Percentiles rank a stretch among this genome's conserved stretches.
Evolutionary conservation across 164 flowering plant genomes (phyloP).

Genomic region (Buxus sempervirens): DNA sequence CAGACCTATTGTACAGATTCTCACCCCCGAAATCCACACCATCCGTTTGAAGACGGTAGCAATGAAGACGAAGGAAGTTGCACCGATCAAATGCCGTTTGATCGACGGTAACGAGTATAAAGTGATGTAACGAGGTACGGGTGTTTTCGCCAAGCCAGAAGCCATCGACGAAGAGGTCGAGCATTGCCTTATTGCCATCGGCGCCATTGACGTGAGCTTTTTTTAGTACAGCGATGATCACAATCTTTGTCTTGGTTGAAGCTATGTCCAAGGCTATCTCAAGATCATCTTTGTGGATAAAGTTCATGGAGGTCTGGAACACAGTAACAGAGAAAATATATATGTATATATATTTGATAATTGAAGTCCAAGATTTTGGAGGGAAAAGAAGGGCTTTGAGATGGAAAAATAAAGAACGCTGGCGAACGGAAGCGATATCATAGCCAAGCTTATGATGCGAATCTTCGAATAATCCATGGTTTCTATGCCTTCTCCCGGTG

Average conservation of each 20-base stretch:
- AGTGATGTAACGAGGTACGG: slow-evolving; percentile 29
- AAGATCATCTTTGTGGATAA: slow-evolving; percentile 29
- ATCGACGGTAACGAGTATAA: slow-evolving; percentile 47
- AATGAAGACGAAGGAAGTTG: slow-evolving; percentile 39
- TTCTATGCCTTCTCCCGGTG: neutral
- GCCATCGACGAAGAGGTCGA: slow-evolving; percentile 44
- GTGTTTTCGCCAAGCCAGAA: slow-evolving; percentile 56
- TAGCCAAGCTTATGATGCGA: slow-evolving; percentile 2
- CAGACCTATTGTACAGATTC: slow-evolving; percentile 52
- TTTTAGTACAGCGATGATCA: slow-evolving; percentile 46
- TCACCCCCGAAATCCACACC: slow-evolving; percentile 47
- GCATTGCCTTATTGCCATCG: slow-evolving; percentile 39
- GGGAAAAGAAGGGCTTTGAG: slow-evolving; percentile 10
- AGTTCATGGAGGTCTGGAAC: neutral
- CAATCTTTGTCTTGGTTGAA: slow-evolving; percentile 40
- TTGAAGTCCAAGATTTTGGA: neutral
- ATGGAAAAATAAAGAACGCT: slow-evolving; percentile 9
- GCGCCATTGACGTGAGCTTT: slow-evolving; percentile 57
- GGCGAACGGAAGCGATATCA: slow-evolving; percentile 7
- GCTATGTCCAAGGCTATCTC: slow-evolving; percentile 35
- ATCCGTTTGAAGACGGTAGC: slow-evolving; percentile 41
- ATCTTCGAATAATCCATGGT: slow-evolving; percentile 8
- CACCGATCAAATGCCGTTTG: slow-evolving; percentile 48
- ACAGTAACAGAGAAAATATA: neutral
- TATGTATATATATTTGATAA: neutral